These are phyloP conservation scores for Amphirosellinia nigrospora DNA, from an alignment of 495 filamentous ascomycete genomes.

Conservation along the genomic window DNA sequence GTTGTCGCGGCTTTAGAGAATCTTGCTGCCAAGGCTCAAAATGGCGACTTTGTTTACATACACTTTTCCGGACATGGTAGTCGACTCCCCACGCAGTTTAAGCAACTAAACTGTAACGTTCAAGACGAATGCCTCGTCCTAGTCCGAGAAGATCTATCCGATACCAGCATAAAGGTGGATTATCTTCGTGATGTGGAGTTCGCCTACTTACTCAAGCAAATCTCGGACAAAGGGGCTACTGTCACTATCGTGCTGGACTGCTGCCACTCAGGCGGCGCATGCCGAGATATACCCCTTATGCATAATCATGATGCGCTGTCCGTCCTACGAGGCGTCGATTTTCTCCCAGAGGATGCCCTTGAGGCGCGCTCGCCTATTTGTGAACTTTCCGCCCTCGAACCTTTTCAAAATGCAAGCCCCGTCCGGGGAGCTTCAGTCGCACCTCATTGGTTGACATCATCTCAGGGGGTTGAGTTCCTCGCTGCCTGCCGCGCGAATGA, in stretches of 20 bases:
- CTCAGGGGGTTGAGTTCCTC: not conserved
- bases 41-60: not conserved
- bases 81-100: not conserved
- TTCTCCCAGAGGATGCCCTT: not conserved
- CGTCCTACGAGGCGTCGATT: not conserved
- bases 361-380: not conserved
- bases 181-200: not conserved
- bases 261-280: not conserved
- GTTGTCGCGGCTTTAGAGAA: not conserved
- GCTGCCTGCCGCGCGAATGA: not conserved
- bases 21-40: not conserved
- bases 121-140: not conserved
- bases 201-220: not conserved
- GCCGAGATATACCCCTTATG: not conserved
- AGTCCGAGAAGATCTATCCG: not conserved
- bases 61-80: not conserved
- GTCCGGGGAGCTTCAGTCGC: not conserved
- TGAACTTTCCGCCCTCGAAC: not conserved
- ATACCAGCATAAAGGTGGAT: not conserved
- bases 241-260: conserved; percentile 4
- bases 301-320: not conserved
- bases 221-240: not conserved
- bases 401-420: not conserved
- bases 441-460: not conserved
- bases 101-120: not conserved